These are phyloP conservation scores for Collybia nuda DNA, from an alignment of 768 basidiomycete genomes.

Conservation along the genomic window DNA sequence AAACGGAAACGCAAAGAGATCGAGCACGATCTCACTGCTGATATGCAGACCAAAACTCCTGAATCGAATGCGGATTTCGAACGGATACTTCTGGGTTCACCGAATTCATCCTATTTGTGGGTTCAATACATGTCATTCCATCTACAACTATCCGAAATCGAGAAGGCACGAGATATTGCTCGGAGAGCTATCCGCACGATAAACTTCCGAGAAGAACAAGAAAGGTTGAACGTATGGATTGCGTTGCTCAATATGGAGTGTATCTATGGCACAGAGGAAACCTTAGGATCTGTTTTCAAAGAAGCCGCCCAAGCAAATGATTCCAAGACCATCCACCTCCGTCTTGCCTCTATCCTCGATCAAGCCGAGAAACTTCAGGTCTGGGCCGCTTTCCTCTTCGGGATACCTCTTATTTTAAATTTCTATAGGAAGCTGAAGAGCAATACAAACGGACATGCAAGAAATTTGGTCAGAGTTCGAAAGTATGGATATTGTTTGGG, in stretches of 20 bases:
- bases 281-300: constrained; percentile 79
- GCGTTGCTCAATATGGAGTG: constrained; percentile 95
- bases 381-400: constrained; percentile 12
- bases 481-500: constrained; percentile 89
- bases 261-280: constrained; percentile 83
- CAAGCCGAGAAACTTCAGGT: constrained; percentile 84
- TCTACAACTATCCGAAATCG: constrained; percentile 92
- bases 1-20: constrained; percentile 70
- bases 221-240: constrained; percentile 97
- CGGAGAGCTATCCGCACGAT: constrained; percentile 84
- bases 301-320: constrained; percentile 91
- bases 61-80: constrained; percentile 96
- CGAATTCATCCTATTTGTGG: constrained; percentile 98
- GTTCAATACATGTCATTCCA: constrained; percentile 99
- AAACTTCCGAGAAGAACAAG: constrained; percentile 93
- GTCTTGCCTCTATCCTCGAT: constrained; percentile 82
- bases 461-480: constrained; percentile 92
- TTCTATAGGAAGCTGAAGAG: constrained; percentile 83
- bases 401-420: neutral
- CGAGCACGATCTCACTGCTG: constrained; percentile 80
- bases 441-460: constrained; percentile 86
- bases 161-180: constrained; percentile 89
- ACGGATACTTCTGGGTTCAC: constrained; percentile 86
- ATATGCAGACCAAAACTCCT: constrained; percentile 82
- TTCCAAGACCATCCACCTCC: constrained; percentile 85